phyloP scores from a whole-genome alignment of 257 asterid genomes.

The Forsythia suspensa region DNA sequence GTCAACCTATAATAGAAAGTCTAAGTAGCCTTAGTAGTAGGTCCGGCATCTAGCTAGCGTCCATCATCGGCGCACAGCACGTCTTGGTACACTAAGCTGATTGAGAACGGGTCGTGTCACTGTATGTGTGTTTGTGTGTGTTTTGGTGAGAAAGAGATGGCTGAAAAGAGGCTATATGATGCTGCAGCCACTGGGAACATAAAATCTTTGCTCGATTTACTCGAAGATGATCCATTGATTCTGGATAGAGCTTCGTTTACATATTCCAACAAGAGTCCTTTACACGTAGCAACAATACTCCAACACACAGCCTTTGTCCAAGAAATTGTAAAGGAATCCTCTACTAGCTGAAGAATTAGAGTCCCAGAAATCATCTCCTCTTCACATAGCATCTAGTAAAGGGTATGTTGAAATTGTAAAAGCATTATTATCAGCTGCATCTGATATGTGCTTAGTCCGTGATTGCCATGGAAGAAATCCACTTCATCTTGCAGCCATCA shows the following conservation, averaged over 20 bases:
- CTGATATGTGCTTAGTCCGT: constrained; percentile 41
- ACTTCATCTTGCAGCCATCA: constrained; percentile 53
- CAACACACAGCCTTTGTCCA: constrained; percentile 32
- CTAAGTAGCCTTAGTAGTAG: too few species aligned
- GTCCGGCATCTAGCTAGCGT: too few species aligned
- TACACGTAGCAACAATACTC: constrained; percentile 44
- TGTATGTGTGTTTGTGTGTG: too few species aligned
- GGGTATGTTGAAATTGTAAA: constrained; percentile 35
- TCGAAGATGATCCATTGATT: constrained; percentile 30
- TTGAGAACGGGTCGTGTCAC: too few species aligned
- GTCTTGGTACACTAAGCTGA: too few species aligned
- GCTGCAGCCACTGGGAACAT: constrained; percentile 40
- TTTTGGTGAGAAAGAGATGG: not conserved
- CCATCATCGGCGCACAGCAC: too few species aligned
- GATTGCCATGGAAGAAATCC: constrained; percentile 58
- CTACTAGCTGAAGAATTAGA: constrained; percentile 35
- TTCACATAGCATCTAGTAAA: constrained; percentile 44
- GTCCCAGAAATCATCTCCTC: constrained; percentile 38
- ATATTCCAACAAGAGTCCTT: constrained; percentile 36
- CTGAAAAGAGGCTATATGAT: constrained; percentile 37
- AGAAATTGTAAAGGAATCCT: constrained; percentile 26
- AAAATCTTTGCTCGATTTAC: constrained; percentile 19
- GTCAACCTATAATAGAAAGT: too few species aligned
- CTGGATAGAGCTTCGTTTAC: constrained; percentile 40
- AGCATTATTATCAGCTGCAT: constrained; percentile 23